Evolutionary conservation across 2,329 filamentous ascomycete species (phyloP).

Genomic region (Dothideomycetes sp.): DNA sequence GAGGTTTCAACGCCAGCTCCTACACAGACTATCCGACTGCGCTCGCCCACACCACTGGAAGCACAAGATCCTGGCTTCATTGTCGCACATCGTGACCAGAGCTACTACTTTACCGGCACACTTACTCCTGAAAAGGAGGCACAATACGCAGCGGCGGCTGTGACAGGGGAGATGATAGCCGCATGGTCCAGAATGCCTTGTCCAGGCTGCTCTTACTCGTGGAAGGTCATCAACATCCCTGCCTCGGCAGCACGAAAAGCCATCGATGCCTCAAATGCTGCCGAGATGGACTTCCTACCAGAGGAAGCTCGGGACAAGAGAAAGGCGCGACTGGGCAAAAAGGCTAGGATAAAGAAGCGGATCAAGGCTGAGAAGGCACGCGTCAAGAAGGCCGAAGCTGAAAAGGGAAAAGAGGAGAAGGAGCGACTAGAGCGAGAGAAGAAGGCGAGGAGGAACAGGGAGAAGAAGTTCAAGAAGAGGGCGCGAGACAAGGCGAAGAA

Average conservation of each 20-base stretch:
- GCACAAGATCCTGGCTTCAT: constrained; percentile 10
- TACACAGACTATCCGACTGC: constrained; percentile 12
- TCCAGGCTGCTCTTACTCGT: constrained; percentile 13
- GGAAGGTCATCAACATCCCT: constrained; percentile 14
- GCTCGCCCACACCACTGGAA: constrained; percentile 13
- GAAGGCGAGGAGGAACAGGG: constrained; percentile 19
- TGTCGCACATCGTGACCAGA: constrained; percentile 1
- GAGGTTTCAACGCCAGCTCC: background rate
- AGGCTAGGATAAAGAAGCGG: constrained; percentile 13
- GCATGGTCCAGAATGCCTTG: constrained; percentile 8
- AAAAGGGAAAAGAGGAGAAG: constrained; percentile 9
- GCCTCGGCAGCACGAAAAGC: background rate
- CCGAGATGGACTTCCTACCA: background rate
- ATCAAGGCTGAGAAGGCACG: constrained; percentile 12
- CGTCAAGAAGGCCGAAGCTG: constrained; percentile 12
- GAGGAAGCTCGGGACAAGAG: constrained; percentile 7
- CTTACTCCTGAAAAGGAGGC: constrained; percentile 2
- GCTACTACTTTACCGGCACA: constrained; percentile 12
- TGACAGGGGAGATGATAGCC: constrained; percentile 11
- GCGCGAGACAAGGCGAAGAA: constrained; percentile 21
- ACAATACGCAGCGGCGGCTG: constrained; percentile 8
- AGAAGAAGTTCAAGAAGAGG: constrained; percentile 24
- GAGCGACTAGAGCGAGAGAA: constrained; percentile 20
- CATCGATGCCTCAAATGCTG: background rate
- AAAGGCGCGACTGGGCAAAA: constrained; percentile 19